Percentiles rank a stretch among this genome's conserved stretches.
phyloP scores from a whole-genome alignment of 768 basidiomycete genomes.

The Boletus edulis region DNA sequence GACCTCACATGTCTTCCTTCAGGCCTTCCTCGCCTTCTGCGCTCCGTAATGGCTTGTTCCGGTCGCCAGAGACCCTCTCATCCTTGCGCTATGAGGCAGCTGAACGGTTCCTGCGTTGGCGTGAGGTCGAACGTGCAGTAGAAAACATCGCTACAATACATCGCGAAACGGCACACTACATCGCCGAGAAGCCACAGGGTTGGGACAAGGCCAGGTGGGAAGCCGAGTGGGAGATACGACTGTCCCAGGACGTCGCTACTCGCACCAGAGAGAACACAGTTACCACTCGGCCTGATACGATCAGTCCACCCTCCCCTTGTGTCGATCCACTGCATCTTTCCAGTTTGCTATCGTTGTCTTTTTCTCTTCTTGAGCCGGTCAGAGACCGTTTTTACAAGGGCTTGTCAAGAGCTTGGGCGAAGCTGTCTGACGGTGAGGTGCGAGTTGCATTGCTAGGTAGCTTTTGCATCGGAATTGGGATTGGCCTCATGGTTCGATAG shows the following conservation, averaged over 20 bases:
- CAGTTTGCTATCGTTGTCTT: slow-evolving; percentile 56
- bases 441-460: slow-evolving; percentile 38
- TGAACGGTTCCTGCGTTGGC: slow-evolving; percentile 70
- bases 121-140: slow-evolving; percentile 62
- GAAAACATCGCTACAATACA: slow-evolving; percentile 38
- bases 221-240: slow-evolving; percentile 55
- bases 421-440: slow-evolving; percentile 26
- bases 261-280: slow-evolving; percentile 42
- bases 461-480: slow-evolving; percentile 44
- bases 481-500: slow-evolving; percentile 38
- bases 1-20: slow-evolving; percentile 51
- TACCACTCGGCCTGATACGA: slow-evolving; percentile 16
- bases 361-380: slow-evolving; percentile 56
- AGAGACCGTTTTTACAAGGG: slow-evolving; percentile 26
- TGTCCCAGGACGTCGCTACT: slow-evolving; percentile 62
- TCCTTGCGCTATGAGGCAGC: slow-evolving; percentile 60
- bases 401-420: slow-evolving; percentile 22
- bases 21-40: slow-evolving; percentile 48
- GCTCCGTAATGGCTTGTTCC: slow-evolving; percentile 60
- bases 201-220: slow-evolving; percentile 72
- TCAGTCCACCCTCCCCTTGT: slow-evolving; percentile 23
- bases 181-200: slow-evolving; percentile 22
- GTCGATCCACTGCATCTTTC: slow-evolving; percentile 70
- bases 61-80: slow-evolving; percentile 58
- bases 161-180: slow-evolving; percentile 22